Evolutionary conservation across 2,329 filamentous ascomycete species (phyloP).

Genomic region (Hypoxylon sp.): DNA sequence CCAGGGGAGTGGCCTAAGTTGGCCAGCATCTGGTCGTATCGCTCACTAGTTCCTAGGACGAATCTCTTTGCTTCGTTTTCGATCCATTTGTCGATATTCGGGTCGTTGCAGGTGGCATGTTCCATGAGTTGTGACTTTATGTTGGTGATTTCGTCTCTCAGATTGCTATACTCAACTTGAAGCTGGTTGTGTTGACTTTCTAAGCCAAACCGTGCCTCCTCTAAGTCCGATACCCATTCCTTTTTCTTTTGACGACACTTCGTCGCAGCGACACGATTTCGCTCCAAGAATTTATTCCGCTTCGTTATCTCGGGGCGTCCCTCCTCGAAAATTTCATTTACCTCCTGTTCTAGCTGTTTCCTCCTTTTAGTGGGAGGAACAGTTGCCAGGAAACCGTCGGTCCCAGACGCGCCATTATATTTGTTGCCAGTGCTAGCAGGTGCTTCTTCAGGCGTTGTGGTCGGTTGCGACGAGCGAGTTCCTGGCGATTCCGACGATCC

Average conservation of each 20-base stretch:
- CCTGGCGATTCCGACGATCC: conserved; percentile 50
- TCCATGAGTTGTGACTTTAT: conserved; percentile 68
- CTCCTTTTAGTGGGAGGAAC: conserved; percentile 47
- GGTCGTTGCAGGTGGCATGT: conserved; percentile 67
- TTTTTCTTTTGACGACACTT: conserved; percentile 81
- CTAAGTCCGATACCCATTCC: conserved; percentile 65
- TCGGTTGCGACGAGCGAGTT: conserved; percentile 45
- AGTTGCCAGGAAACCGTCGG: neutral
- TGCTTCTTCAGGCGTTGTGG: conserved; percentile 46
- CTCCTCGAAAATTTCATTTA: conserved; percentile 40
- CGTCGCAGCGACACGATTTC: conserved; percentile 80
- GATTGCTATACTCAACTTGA: conserved; percentile 59
- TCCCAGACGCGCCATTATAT: neutral
- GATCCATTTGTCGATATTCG: conserved; percentile 68
- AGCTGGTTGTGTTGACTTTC: conserved; percentile 62
- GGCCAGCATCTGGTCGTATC: conserved; percentile 52
- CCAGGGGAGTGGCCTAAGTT: conserved; percentile 34
- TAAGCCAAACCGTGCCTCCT: conserved; percentile 61
- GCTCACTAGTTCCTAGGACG: conserved; percentile 57
- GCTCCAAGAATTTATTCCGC: conserved; percentile 73
- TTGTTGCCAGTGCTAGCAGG: neutral
- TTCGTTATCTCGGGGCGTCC: conserved; percentile 58
- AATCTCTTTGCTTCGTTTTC: conserved; percentile 66
- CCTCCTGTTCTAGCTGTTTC: conserved; percentile 47
- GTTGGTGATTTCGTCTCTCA: conserved; percentile 62